Evolutionary conservation across 768 basidiomycete species (phyloP).

Genomic region (Rhizopogon rudus): DNA sequence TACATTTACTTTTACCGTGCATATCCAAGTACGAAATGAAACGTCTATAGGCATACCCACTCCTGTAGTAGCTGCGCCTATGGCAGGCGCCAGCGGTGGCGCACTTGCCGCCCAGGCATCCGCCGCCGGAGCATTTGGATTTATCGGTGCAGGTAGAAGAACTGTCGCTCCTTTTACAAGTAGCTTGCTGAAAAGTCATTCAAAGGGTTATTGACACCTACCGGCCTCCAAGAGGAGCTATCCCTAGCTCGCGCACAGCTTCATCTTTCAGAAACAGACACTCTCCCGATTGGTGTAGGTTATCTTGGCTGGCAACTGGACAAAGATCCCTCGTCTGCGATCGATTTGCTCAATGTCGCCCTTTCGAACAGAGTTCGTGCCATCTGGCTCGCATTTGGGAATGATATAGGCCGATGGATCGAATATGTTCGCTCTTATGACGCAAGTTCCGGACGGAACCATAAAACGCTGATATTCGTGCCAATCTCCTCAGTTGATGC

Average conservation of each 20-base stretch:
- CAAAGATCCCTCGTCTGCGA: constrained; percentile 31
- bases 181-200: constrained; percentile 3
- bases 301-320: constrained; percentile 73
- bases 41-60: constrained; percentile 43
- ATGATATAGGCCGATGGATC: constrained; percentile 55
- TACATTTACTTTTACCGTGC: background rate
- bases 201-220: constrained; percentile 43
- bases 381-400: constrained; percentile 74
- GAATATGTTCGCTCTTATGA: constrained; percentile 54
- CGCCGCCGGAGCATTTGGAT: constrained; percentile 71
- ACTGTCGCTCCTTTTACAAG: background rate
- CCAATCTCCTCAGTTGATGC: constrained; percentile 60
- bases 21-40: constrained; percentile 15
- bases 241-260: constrained; percentile 45
- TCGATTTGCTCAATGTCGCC: constrained; percentile 41
- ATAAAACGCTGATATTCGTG: constrained; percentile 54
- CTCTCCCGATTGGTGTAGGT: constrained; percentile 65
- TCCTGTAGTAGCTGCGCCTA: constrained; percentile 63
- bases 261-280: constrained; percentile 22
- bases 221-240: constrained; percentile 47
- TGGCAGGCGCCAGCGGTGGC: constrained; percentile 69
- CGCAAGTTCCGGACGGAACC: constrained; percentile 29
- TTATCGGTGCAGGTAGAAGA: constrained; percentile 54
- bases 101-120: constrained; percentile 55
- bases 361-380: constrained; percentile 55